Conservation (phyloP, 169 alveolate genomes). For the Sarcocystis neurona region DNA sequence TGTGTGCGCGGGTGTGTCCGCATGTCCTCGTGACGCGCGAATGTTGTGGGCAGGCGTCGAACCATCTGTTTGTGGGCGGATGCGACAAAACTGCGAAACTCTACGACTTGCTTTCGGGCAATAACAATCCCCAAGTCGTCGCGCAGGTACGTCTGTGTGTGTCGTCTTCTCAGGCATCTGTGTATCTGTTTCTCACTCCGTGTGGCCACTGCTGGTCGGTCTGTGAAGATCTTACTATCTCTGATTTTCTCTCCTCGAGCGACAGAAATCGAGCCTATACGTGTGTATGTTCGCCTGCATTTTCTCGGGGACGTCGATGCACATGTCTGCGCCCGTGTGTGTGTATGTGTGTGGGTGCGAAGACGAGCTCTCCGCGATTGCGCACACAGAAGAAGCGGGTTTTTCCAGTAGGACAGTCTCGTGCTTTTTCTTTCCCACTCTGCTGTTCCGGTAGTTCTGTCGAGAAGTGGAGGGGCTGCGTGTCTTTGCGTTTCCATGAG, state of each 20-base stretch:
- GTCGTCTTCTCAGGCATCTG: neutral
- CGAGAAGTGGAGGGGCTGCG: too few relatives aligned
- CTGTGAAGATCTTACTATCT: neutral
- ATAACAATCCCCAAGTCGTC: constrained; percentile 47
- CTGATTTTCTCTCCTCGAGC: neutral
- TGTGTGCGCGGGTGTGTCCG: too few relatives aligned
- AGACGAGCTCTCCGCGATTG: too few relatives aligned
- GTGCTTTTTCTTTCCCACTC: too few relatives aligned
- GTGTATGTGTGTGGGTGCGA: neutral
- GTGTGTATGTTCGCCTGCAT: neutral
- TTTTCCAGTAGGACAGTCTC: too few relatives aligned
- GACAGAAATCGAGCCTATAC: neutral
- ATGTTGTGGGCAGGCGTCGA: neutral
- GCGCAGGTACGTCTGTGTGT: constrained; percentile 42
- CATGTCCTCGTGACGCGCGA: too few relatives aligned
- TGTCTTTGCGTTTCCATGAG: too few relatives aligned
- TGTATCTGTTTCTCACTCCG: neutral
- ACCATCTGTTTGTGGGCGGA: constrained; percentile 45
- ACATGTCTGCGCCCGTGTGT: neutral
- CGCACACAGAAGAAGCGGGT: too few relatives aligned
- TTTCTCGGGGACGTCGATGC: neutral
- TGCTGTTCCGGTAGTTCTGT: too few relatives aligned
- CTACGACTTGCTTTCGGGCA: constrained; percentile 54
- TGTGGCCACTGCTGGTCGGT: too few relatives aligned
- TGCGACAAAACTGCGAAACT: constrained; percentile 63